Evolutionary conservation across 129 eudicot species (phyloP).

Genomic region (Sambucus nigra): DNA sequence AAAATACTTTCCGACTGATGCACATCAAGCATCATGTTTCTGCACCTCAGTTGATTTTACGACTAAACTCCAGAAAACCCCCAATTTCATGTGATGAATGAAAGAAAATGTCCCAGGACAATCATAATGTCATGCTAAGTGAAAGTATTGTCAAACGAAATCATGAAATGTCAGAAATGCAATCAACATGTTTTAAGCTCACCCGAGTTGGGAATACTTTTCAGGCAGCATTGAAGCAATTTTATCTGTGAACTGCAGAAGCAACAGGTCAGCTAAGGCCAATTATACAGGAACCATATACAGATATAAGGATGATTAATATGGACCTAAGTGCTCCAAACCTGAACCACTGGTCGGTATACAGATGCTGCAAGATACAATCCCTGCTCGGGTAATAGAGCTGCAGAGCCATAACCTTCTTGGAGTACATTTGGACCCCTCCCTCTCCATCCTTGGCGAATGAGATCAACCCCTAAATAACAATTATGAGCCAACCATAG

Average conservation of each 20-base stretch:
- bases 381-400: slow-evolving; percentile 94
- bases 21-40: too few relatives aligned
- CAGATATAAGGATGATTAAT: slow-evolving; percentile 1
- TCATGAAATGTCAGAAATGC: neutral
- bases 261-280: slow-evolving; percentile 8
- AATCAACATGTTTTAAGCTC: slow-evolving; percentile 19
- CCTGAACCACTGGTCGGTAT: slow-evolving; percentile 95
- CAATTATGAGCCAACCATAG: slow-evolving; percentile 5
- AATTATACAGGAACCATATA: slow-evolving; percentile 5
- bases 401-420: slow-evolving; percentile 96
- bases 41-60: too few relatives aligned
- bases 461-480: slow-evolving; percentile 48
- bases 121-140: neutral
- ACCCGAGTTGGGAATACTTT: slow-evolving; percentile 93
- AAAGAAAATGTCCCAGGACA: neutral
- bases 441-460: slow-evolving; percentile 86
- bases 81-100: too few relatives aligned
- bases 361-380: slow-evolving; percentile 96
- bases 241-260: slow-evolving; percentile 83
- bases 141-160: neutral
- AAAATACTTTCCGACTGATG: neutral
- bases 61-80: too few relatives aligned
- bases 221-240: slow-evolving; percentile 80
- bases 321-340: too few relatives aligned
- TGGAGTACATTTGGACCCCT: slow-evolving; percentile 68